Evolutionary conservation across 2,329 filamentous ascomycete species (phyloP).

Genomic region (Corinectria fuckeliana): DNA sequence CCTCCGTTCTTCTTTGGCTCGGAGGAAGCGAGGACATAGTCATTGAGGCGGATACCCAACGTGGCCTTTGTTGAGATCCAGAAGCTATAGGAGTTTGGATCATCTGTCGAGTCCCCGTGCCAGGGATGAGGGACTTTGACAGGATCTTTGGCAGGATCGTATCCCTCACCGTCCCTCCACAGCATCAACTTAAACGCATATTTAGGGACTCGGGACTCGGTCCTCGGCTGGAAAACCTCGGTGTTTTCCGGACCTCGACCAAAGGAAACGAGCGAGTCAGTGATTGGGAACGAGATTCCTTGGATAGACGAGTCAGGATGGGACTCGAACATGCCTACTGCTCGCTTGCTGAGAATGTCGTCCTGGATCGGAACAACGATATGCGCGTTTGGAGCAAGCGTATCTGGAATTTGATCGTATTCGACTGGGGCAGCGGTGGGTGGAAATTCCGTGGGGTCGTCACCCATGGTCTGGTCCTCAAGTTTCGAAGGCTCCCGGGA

Average conservation of each 20-base stretch:
- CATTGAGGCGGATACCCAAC: constrained; percentile 79
- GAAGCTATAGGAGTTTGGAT: constrained; percentile 67
- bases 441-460: constrained; percentile 39
- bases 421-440: constrained; percentile 41
- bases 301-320: constrained; percentile 69
- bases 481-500: constrained; percentile 33
- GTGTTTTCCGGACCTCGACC: constrained; percentile 76
- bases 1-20: constrained; percentile 60
- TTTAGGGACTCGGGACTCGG: constrained; percentile 79
- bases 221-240: constrained; percentile 64
- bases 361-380: constrained; percentile 45
- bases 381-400: constrained; percentile 45
- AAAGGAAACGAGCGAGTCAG: constrained; percentile 75
- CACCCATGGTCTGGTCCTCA: constrained; percentile 31
- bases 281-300: constrained; percentile 69
- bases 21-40: constrained; percentile 65
- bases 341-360: constrained; percentile 45
- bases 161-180: constrained; percentile 70
- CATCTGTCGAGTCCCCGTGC: constrained; percentile 40
- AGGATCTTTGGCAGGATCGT: constrained; percentile 63
- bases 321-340: constrained; percentile 71
- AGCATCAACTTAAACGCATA: constrained; percentile 80
- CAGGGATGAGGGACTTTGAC: constrained; percentile 60
- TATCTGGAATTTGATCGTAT: constrained; percentile 43
- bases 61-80: constrained; percentile 82